These are phyloP conservation scores for Penicillium flavigenum DNA, from an alignment of 495 filamentous ascomycete genomes.

Conservation along the genomic window DNA sequence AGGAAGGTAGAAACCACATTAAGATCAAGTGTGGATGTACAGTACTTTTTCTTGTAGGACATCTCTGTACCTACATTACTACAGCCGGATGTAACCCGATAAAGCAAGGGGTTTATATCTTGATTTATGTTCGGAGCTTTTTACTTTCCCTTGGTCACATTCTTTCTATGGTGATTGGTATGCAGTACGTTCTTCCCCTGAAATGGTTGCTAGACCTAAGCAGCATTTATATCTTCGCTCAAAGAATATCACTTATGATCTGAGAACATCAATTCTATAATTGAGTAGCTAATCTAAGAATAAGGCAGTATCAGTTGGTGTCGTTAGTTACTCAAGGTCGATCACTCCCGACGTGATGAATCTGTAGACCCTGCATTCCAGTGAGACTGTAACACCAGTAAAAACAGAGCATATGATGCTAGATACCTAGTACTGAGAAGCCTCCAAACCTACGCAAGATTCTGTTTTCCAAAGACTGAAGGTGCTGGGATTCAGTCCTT, in stretches of 20 bases:
- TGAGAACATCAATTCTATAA: background rate
- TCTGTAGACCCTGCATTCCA: slow-evolving; percentile 8
- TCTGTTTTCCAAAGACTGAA: background rate
- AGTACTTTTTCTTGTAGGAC: background rate
- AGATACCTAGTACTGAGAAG: background rate
- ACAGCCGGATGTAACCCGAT: background rate
- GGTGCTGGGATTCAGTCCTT: background rate
- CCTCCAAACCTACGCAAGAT: background rate
- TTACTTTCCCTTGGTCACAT: background rate
- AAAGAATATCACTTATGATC: background rate
- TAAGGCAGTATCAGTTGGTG: background rate
- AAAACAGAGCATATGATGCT: background rate
- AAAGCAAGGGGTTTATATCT: slow-evolving; percentile 8
- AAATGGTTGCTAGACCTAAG: background rate
- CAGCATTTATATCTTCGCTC: background rate
- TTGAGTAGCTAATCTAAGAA: background rate
- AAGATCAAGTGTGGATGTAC: background rate
- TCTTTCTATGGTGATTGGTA: slow-evolving; percentile 1
- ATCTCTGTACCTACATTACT: background rate
- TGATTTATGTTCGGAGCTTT: background rate
- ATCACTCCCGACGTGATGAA: background rate
- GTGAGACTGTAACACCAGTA: slow-evolving; percentile 1
- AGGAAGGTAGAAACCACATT: background rate
- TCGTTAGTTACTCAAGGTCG: background rate
- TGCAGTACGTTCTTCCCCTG: background rate